Evolutionary conservation across 2,329 filamentous ascomycete genomes (phyloP).

Genomic region (Aureobasidium namibiae): DNA sequence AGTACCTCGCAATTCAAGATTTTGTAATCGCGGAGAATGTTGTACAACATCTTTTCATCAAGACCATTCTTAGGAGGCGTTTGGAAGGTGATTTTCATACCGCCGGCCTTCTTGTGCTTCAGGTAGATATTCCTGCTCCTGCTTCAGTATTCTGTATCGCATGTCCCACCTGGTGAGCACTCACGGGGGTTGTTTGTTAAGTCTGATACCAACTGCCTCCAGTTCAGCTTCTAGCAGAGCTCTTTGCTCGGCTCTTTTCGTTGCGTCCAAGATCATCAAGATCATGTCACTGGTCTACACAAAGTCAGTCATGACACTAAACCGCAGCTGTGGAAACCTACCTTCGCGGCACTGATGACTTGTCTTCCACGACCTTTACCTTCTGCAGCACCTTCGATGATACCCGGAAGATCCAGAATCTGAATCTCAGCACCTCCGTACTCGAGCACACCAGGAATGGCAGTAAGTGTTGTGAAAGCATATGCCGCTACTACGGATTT

Average conservation of each 20-base stretch:
- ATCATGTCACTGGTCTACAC: constrained; percentile 80
- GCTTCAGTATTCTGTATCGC: neutral
- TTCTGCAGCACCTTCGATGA: constrained; percentile 97
- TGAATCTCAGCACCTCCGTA: constrained; percentile 98
- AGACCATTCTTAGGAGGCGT: constrained; percentile 70
- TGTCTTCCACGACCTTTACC: constrained; percentile 95
- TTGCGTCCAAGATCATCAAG: constrained; percentile 93
- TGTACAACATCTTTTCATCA: constrained; percentile 97
- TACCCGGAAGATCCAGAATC: constrained; percentile 96
- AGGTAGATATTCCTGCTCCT: constrained; percentile 80
- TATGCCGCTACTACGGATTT: constrained; percentile 94
- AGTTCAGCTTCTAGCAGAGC: constrained; percentile 83
- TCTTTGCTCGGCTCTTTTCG: constrained; percentile 90
- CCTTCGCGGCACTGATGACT: constrained; percentile 93
- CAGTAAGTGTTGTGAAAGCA: constrained; percentile 93
- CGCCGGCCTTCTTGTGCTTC: constrained; percentile 89
- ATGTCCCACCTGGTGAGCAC: constrained; percentile 22
- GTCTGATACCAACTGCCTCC: constrained; percentile 86
- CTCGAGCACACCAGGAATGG: constrained; percentile 93
- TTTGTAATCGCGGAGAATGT: constrained; percentile 97
- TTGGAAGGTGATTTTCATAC: constrained; percentile 98
- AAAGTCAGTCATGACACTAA: constrained; percentile 4
- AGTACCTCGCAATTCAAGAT: constrained; percentile 96
- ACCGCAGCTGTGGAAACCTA: constrained; percentile 18
- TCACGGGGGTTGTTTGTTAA: constrained; percentile 86